phyloP scores from a whole-genome alignment of 257 asterid genomes.

The Petunia axillaris region DNA sequence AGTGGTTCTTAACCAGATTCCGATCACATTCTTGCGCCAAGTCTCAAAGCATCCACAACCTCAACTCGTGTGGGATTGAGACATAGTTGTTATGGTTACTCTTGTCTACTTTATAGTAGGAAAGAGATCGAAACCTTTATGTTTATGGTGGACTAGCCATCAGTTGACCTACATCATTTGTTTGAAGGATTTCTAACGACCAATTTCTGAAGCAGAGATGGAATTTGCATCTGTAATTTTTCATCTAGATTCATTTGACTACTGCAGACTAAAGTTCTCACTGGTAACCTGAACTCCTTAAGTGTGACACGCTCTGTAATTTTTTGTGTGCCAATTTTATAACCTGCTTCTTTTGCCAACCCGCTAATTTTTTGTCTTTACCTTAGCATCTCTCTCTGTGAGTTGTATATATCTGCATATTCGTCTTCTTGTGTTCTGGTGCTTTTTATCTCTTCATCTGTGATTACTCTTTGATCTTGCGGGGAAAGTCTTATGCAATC shows the following conservation, averaged over 20 bases:
- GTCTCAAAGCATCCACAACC: not conserved
- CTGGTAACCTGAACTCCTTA: not conserved
- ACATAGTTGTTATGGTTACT: no score
- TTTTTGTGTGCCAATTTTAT: no score
- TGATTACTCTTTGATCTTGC: slow-evolving; percentile 6
- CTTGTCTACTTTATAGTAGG: not conserved
- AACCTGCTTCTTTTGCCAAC: not conserved
- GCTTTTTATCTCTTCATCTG: not conserved
- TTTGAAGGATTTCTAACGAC: not conserved
- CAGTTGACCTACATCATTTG: not conserved
- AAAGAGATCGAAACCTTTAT: no score
- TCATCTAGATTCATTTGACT: not conserved
- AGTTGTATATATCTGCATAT: not conserved
- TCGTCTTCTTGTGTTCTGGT: not conserved
- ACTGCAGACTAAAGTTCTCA: not conserved
- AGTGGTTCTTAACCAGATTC: no score
- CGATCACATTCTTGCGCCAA: no score
- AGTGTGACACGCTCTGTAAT: not conserved
- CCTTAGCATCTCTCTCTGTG: not conserved
- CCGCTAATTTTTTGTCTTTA: not conserved
- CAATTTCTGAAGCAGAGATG: not conserved
- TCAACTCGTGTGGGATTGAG: not conserved
- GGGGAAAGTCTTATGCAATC: not conserved
- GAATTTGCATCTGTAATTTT: not conserved
- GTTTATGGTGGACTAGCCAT: no score